These are phyloP conservation scores for Kwoniella mangroviensis DNA, from an alignment of 768 basidiomycete species.

Conservation along the genomic window DNA sequence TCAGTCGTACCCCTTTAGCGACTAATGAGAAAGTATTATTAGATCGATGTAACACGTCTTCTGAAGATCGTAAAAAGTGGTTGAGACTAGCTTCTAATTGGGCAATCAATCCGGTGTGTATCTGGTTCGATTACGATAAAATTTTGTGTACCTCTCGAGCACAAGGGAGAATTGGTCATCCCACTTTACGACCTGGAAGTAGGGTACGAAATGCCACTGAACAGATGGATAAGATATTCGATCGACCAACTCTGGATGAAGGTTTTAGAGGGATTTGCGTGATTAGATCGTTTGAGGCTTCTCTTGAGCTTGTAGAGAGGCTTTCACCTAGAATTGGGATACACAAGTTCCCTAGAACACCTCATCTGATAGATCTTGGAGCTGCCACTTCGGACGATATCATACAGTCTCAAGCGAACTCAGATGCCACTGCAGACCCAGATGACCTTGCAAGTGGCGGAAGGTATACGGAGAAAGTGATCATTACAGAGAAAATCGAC, in stretches of 20 bases:
- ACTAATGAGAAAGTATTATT: not conserved
- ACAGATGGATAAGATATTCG: conserved; percentile 7
- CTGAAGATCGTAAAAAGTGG: conserved; percentile 1
- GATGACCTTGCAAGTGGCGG: too few species aligned
- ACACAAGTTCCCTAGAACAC: conserved; percentile 4
- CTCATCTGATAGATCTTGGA: conserved; percentile 2
- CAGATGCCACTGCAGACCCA: too few species aligned
- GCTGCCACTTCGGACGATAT: conserved; percentile 6
- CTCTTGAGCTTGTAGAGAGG: not conserved
- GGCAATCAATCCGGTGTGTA: not conserved
- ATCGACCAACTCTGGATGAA: not conserved
- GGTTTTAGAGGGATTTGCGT: not conserved
- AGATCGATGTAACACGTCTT: conserved; percentile 6
- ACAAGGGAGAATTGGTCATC: not conserved
- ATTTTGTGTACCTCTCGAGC: not conserved
- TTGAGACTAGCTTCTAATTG: not conserved
- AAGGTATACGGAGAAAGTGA: not conserved
- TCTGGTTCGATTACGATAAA: conserved; percentile 1
- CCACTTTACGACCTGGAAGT: not conserved
- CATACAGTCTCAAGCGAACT: not conserved
- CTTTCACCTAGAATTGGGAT: not conserved
- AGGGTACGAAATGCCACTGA: not conserved
- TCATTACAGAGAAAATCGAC: conserved; percentile 4
- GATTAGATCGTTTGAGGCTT: conserved; percentile 1
- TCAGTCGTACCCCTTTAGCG: not conserved